Evolutionary conservation across 139 green algal genomes (phyloP).

Genomic region (Chlorella vulgaris): DNA sequence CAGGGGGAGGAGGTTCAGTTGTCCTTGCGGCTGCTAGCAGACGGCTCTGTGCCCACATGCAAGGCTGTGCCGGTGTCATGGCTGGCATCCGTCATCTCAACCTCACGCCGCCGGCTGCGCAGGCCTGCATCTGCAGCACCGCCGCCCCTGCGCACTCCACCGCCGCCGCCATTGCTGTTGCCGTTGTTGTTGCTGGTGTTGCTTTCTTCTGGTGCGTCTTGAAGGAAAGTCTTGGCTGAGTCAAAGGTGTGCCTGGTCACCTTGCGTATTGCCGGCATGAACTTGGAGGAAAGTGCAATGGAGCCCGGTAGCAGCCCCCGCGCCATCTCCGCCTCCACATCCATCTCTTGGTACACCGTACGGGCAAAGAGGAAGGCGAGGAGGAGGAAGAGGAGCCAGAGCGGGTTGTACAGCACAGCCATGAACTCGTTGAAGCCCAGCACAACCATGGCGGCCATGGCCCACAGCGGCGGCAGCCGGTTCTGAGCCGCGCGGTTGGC

Average conservation of each 20-base stretch:
- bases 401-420: constrained; percentile 78
- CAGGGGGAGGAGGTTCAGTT: too few relatives aligned
- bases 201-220: background rate
- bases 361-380: constrained; percentile 53
- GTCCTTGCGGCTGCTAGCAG: constrained; percentile 24
- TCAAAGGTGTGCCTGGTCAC: constrained; percentile 13
- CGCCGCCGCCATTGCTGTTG: background rate
- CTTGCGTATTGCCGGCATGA: constrained; percentile 52
- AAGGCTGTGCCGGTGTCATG: background rate
- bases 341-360: constrained; percentile 77
- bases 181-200: background rate
- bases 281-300: constrained; percentile 60
- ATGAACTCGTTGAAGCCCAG: constrained; percentile 94
- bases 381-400: constrained; percentile 69
- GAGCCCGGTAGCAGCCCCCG: constrained; percentile 67
- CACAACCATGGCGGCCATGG: constrained; percentile 85
- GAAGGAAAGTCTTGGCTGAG: constrained; percentile 1
- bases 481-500: constrained; percentile 76
- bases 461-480: constrained; percentile 84
- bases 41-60: background rate
- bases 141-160: background rate
- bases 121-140: constrained; percentile 2
- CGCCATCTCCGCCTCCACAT: constrained; percentile 85
- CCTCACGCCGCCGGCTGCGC: constrained; percentile 21
- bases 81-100: constrained; percentile 10